A percentile compares a stretch with the other conserved stretches of the same genome.
These are phyloP conservation scores for Marasmius sp. DNA, from an alignment of 1,284 basidiomycete species.

Conservation along the genomic window DNA sequence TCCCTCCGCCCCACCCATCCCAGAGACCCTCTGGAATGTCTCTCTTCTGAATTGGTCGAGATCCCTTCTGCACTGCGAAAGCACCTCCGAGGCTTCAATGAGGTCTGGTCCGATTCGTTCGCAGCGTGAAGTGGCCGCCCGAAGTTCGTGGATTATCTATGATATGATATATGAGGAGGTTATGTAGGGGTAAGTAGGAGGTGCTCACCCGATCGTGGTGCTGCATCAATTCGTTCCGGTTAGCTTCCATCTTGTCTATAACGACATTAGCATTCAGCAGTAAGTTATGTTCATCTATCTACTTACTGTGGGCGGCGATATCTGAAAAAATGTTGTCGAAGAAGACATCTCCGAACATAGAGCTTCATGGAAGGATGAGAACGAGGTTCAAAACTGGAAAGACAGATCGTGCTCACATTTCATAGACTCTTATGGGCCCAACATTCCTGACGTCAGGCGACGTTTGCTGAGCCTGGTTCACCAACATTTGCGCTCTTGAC, in stretches of 20 bases:
- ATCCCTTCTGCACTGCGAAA: constrained; percentile 29
- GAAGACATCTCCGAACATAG: constrained; percentile 38
- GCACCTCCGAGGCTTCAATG: constrained; percentile 27
- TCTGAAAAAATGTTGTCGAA: constrained; percentile 43
- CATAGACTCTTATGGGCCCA: constrained; percentile 35
- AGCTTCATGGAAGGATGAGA: constrained; percentile 19
- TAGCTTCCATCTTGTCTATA: constrained; percentile 36
- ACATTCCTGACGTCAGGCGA: constrained; percentile 37
- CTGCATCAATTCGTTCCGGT: constrained; percentile 4
- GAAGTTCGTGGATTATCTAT: constrained; percentile 33
- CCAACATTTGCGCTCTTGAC: constrained; percentile 31
- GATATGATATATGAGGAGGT: background rate
- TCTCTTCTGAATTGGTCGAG: constrained; percentile 33
- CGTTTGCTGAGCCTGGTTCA: constrained; percentile 34
- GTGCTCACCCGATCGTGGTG: constrained; percentile 1
- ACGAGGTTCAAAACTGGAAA: background rate
- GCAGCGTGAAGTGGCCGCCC: constrained; percentile 28
- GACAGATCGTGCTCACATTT: constrained; percentile 29
- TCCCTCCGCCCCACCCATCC: background rate
- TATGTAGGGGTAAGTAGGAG: background rate
- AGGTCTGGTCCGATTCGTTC: constrained; percentile 33
- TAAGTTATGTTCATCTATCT: background rate
- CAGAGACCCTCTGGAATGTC: constrained; percentile 33
- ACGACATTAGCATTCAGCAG: constrained; percentile 8
- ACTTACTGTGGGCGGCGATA: constrained; percentile 37